Evolutionary conservation across 2,329 filamentous ascomycete species (phyloP).

Genomic region (Clarireedia monteithiana): DNA sequence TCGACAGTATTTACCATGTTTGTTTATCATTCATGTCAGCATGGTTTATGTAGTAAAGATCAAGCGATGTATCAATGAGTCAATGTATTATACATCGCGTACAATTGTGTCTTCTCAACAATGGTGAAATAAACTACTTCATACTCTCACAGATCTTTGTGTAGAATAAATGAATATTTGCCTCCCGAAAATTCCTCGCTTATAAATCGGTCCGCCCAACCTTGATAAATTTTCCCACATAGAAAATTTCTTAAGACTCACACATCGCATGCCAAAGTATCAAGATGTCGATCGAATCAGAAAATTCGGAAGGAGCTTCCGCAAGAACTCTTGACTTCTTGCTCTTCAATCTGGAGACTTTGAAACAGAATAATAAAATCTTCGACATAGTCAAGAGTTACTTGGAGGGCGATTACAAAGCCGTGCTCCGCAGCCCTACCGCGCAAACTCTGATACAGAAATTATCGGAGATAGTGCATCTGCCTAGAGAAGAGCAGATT

Average conservation of each 20-base stretch:
- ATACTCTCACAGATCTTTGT: too few relatives aligned
- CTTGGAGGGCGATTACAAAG: constrained; percentile 26
- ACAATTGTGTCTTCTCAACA: too few relatives aligned
- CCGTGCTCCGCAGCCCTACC: constrained; percentile 21
- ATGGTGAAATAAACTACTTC: too few relatives aligned
- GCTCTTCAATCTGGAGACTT: constrained; percentile 21
- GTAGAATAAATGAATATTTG: too few relatives aligned
- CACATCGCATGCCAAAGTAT: not conserved
- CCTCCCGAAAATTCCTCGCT: not conserved
- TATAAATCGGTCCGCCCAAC: constrained; percentile 7
- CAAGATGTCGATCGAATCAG: constrained; percentile 5
- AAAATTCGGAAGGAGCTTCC: not conserved
- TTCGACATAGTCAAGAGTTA: constrained; percentile 21
- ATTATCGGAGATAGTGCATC: constrained; percentile 16
- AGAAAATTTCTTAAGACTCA: constrained; percentile 1
- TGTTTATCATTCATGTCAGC: too few relatives aligned
- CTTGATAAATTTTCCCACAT: constrained; percentile 17
- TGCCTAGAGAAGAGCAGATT: constrained; percentile 12
- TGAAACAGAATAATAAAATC: constrained; percentile 21
- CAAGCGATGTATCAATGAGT: too few relatives aligned
- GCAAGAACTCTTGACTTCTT: constrained; percentile 20
- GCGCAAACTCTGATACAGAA: constrained; percentile 22
- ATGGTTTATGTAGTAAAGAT: too few relatives aligned
- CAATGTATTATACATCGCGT: too few relatives aligned
- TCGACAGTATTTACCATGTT: too few relatives aligned